Conservation (phyloP, 73 alveolate species). For the Paramecium bursaria region DNA sequence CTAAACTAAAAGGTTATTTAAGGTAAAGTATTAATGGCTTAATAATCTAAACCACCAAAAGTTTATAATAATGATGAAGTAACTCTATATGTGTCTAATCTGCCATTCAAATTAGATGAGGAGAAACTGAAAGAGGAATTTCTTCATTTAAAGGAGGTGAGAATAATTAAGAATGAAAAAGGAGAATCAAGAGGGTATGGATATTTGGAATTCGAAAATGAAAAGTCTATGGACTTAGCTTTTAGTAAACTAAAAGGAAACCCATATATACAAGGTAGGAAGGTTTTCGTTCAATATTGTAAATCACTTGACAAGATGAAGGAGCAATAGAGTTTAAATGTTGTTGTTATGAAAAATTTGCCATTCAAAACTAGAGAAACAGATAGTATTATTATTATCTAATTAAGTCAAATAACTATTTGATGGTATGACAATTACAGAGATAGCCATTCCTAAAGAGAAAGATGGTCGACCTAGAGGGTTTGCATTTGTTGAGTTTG, state of each 20-base stretch:
- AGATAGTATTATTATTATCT: conserved; percentile 17
- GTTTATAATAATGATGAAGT: conserved; percentile 49
- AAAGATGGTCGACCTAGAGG: conserved; percentile 84
- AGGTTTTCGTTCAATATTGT: conserved; percentile 8
- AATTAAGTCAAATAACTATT: conserved; percentile 33
- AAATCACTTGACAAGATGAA: conserved; percentile 58
- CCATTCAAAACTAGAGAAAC: conserved; percentile 61
- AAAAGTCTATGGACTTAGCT: background rate
- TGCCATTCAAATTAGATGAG: conserved; percentile 41
- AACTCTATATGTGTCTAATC: conserved; percentile 54
- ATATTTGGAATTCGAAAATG: conserved; percentile 56
- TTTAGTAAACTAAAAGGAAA: conserved; percentile 5
- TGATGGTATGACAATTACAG: conserved; percentile 47
- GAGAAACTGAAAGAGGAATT: conserved; percentile 10
- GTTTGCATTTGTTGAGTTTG: conserved; percentile 83
- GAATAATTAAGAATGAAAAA: conserved; percentile 62
- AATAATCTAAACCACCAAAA: conserved; percentile 66
- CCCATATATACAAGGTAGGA: conserved; percentile 62
- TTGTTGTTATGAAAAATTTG: conserved; percentile 51
- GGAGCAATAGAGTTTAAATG: background rate
- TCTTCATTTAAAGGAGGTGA: background rate
- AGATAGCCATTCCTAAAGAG: conserved; percentile 72
- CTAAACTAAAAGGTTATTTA: conserved; percentile 21
- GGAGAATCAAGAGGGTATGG: conserved; percentile 70
- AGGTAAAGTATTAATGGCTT: conserved; percentile 61